These are phyloP conservation scores for Aspergillus cristatus DNA, from an alignment of 495 filamentous ascomycete species.

Conservation along the genomic window DNA sequence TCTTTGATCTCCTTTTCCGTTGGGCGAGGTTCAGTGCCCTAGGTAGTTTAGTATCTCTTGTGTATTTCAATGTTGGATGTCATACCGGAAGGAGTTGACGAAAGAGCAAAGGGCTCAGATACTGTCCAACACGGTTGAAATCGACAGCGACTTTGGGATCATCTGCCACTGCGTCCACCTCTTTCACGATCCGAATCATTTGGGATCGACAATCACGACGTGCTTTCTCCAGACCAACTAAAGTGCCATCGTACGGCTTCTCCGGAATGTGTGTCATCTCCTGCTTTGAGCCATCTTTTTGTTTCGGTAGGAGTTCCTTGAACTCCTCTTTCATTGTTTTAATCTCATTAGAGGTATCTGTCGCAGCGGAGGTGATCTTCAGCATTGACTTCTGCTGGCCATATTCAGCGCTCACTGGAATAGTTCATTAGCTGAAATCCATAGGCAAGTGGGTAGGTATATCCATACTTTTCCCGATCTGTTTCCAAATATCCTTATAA, in stretches of 20 bases:
- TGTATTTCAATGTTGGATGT: background rate
- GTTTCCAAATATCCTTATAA: background rate
- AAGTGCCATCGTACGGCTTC: background rate
- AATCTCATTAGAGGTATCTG: background rate
- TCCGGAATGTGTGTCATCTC: background rate
- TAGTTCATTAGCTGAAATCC: background rate
- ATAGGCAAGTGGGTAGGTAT: background rate
- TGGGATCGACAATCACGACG: slow-evolving; percentile 1
- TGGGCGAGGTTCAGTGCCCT: background rate
- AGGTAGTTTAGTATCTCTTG: background rate
- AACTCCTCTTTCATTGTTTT: background rate
- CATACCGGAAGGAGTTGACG: slow-evolving; percentile 4
- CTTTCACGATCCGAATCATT: slow-evolving; percentile 4
- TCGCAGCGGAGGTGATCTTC: background rate
- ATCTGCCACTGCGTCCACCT: slow-evolving; percentile 3
- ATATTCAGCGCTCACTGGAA: background rate
- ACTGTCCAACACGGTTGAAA: slow-evolving; percentile 1
- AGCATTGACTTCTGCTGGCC: background rate
- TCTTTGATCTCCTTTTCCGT: background rate
- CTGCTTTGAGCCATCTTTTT: background rate
- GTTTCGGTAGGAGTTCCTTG: background rate
- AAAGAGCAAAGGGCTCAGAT: slow-evolving; percentile 4
- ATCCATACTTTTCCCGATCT: background rate
- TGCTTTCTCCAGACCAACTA: slow-evolving; percentile 3
- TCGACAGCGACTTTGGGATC: slow-evolving; percentile 2